Conservation (phyloP, 768 basidiomycete species). For the Leccinum rimulosum region DNA sequence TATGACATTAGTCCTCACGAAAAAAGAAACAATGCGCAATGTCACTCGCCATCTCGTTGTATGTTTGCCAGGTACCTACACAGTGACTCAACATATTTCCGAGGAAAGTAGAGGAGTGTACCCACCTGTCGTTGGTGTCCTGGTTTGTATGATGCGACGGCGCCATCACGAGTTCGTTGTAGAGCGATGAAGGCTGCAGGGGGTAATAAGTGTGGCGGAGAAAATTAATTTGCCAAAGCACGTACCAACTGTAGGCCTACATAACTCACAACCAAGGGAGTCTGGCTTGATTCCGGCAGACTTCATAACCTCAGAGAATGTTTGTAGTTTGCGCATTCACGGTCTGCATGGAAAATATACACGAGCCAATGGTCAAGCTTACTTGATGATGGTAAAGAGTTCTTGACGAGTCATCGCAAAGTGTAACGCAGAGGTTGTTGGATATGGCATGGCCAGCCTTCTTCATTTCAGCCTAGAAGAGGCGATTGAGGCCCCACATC, state of each 20-base stretch:
- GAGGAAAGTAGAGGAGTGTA: background rate
- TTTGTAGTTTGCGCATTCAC: slow-evolving; percentile 60
- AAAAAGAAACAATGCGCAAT: background rate
- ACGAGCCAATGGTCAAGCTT: slow-evolving; percentile 5
- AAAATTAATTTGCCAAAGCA: background rate
- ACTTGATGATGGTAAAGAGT: slow-evolving; percentile 61
- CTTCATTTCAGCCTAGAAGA: slow-evolving; percentile 57
- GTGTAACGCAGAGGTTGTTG: slow-evolving; percentile 63
- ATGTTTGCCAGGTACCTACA: slow-evolving; percentile 64
- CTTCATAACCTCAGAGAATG: slow-evolving; percentile 54
- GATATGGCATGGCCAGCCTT: slow-evolving; percentile 58
- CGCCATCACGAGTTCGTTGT: slow-evolving; percentile 65
- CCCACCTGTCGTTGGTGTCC: slow-evolving; percentile 60
- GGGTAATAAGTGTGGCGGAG: background rate
- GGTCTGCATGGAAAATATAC: slow-evolving; percentile 26
- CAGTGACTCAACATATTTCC: background rate
- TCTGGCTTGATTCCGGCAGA: slow-evolving; percentile 45
- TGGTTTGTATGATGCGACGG: slow-evolving; percentile 65
- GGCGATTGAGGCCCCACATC: slow-evolving; percentile 1
- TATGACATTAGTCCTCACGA: too few relatives aligned
- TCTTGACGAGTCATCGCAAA: slow-evolving; percentile 64
- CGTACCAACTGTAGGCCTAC: slow-evolving; percentile 64
- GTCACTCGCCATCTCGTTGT: slow-evolving; percentile 53
- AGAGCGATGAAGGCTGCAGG: slow-evolving; percentile 39
- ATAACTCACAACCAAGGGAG: slow-evolving; percentile 67